Conservation (phyloP, 805 yeast genomes). For the Wilhelminamyces savonicus region DNA sequence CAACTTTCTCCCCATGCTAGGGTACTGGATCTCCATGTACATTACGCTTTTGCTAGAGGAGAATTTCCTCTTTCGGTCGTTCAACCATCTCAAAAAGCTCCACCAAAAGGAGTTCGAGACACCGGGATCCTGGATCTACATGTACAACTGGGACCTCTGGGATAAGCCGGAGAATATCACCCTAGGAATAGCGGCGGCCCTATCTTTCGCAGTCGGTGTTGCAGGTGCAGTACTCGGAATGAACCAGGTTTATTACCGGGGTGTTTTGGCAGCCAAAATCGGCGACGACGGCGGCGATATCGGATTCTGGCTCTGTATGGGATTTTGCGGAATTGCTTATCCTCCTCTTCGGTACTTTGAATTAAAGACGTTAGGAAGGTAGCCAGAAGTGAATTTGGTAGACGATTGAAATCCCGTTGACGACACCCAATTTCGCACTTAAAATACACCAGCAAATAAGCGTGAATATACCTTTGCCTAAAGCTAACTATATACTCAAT, state of each 20-base stretch:
- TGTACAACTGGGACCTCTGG: slow-evolving; percentile 28
- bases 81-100: slow-evolving; percentile 1
- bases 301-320: slow-evolving; percentile 16
- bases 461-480: too few relatives aligned
- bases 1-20: slow-evolving; percentile 10
- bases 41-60: slow-evolving; percentile 8
- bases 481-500: too few relatives aligned
- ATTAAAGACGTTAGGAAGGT: slow-evolving; percentile 13
- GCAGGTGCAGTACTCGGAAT: slow-evolving; percentile 16
- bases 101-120: slow-evolving; percentile 5
- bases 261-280: slow-evolving; percentile 9
- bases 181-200: slow-evolving; percentile 9
- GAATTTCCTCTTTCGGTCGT: slow-evolving; percentile 3
- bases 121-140: slow-evolving; percentile 2
- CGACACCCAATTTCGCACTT: too few relatives aligned
- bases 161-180: slow-evolving; percentile 18
- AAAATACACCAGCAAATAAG: too few relatives aligned
- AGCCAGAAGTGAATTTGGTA: background rate
- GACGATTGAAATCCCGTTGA: background rate
- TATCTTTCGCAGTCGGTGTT: slow-evolving; percentile 10
- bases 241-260: slow-evolving; percentile 14
- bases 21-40: slow-evolving; percentile 12
- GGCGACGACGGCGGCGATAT: slow-evolving; percentile 14
- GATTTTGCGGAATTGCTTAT: slow-evolving; percentile 9
- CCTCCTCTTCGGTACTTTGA: slow-evolving; percentile 10